These are phyloP conservation scores for Plectranthus barbatus DNA, from an alignment of 257 asterid genomes.

Conservation along the genomic window DNA sequence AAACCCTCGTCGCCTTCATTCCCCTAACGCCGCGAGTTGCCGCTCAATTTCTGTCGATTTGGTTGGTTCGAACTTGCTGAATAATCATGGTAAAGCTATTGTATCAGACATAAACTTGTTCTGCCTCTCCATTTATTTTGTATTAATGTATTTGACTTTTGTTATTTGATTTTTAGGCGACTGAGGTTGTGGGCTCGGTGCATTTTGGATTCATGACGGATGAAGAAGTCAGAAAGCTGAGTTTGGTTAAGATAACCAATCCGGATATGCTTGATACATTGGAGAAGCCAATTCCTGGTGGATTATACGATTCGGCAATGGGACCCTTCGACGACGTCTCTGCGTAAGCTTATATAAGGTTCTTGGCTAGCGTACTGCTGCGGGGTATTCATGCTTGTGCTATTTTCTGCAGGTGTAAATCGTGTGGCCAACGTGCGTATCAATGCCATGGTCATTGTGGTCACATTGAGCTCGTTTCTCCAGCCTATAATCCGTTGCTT, in stretches of 20 bases:
- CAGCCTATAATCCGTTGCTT: slow-evolving; percentile 71
- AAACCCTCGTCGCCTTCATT: no score
- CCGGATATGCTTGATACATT: slow-evolving; percentile 49
- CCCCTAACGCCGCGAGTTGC: no score
- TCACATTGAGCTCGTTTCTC: slow-evolving; percentile 70
- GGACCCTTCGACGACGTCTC: slow-evolving; percentile 52
- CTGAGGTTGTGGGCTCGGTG: slow-evolving; percentile 56
- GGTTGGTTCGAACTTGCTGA: background rate
- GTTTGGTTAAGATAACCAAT: slow-evolving; percentile 49
- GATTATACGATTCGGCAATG: slow-evolving; percentile 74
- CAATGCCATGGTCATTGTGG: slow-evolving; percentile 86
- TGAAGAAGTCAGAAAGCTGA: slow-evolving; percentile 62
- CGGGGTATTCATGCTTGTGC: slow-evolving; percentile 1
- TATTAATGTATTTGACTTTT: background rate
- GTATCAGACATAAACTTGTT: background rate
- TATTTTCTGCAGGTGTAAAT: slow-evolving; percentile 57
- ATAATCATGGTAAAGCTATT: background rate
- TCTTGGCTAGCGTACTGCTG: background rate
- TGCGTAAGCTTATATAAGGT: slow-evolving; percentile 32
- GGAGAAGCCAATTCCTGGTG: slow-evolving; percentile 49
- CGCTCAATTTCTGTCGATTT: no score
- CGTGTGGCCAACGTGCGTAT: slow-evolving; percentile 56
- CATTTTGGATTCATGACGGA: slow-evolving; percentile 58
- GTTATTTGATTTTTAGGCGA: background rate
- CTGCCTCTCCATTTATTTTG: background rate